phyloP scores from a whole-genome alignment of 129 eudicot genomes.

The Arctium minus region DNA sequence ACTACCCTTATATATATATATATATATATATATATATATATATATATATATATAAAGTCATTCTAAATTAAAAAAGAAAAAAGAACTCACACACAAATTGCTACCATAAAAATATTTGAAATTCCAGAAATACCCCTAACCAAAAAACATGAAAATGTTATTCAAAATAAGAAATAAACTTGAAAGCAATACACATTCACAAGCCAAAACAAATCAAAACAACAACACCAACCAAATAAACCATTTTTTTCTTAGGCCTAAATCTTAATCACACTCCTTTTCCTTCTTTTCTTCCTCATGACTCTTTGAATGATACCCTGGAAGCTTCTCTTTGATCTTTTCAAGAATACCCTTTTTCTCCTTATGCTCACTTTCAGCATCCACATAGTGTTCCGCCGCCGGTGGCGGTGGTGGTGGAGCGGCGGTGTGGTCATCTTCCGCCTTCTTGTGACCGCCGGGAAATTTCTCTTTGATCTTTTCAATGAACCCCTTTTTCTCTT shows the following conservation, averaged over 20 bases:
- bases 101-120: neutral
- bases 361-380: slow-evolving; percentile 46
- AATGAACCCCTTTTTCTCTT: slow-evolving; percentile 77
- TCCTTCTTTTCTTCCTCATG: slow-evolving; percentile 54
- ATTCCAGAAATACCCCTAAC: slow-evolving; percentile 6
- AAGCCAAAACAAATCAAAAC: slow-evolving; percentile 6
- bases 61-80: neutral
- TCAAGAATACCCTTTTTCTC: slow-evolving; percentile 83
- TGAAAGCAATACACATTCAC: slow-evolving; percentile 9
- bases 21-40: too few species aligned
- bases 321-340: slow-evolving; percentile 92
- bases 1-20: too few species aligned
- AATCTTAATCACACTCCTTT: slow-evolving; percentile 24
- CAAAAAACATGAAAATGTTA: neutral
- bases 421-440: slow-evolving; percentile 30
- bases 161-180: neutral
- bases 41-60: too few species aligned
- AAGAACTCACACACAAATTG: neutral
- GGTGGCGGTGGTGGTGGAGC: slow-evolving; percentile 24
- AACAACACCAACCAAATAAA: neutral
- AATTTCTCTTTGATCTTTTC: slow-evolving; percentile 84
- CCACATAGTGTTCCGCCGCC: slow-evolving; percentile 19
- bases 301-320: slow-evolving; percentile 65
- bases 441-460: slow-evolving; percentile 65
- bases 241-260: neutral